Conservation (phyloP, 352 stramenopile species). For the Pythium utonaiense region DNA sequence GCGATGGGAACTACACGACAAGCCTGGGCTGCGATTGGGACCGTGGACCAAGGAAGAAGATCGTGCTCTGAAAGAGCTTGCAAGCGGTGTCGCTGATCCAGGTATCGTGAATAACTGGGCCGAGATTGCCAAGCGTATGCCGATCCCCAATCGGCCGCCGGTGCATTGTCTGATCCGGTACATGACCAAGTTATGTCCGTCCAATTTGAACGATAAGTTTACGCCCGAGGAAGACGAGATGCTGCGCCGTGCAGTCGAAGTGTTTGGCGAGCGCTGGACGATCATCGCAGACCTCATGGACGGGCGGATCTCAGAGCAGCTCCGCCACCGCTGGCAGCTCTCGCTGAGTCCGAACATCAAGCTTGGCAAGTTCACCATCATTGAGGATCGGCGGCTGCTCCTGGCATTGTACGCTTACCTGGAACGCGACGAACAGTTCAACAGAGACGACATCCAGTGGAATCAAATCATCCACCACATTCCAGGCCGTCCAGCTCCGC, state of each 20-base stretch:
- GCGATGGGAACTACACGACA: slow-evolving; percentile 71
- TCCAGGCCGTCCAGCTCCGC: slow-evolving; percentile 43
- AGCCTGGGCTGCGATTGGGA: slow-evolving; percentile 35
- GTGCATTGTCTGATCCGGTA: slow-evolving; percentile 31
- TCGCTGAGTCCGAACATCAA: slow-evolving; percentile 58
- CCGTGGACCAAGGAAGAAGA: slow-evolving; percentile 31
- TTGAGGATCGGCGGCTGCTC: slow-evolving; percentile 65
- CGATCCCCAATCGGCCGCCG: slow-evolving; percentile 16
- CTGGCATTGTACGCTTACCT: slow-evolving; percentile 57
- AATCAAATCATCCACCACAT: slow-evolving; percentile 65
- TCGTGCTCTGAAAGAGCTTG: slow-evolving; percentile 14
- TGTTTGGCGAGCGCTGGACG: slow-evolving; percentile 80
- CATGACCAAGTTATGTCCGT: slow-evolving; percentile 26
- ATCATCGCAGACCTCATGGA: slow-evolving; percentile 77
- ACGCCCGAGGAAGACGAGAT: slow-evolving; percentile 28
- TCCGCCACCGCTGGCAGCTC: slow-evolving; percentile 73
- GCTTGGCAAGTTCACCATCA: slow-evolving; percentile 67
- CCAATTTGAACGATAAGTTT: slow-evolving; percentile 28
- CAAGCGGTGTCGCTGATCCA: slow-evolving; percentile 13
- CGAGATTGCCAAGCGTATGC: slow-evolving; percentile 25
- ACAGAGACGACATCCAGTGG: slow-evolving; percentile 48
- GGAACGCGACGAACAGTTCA: slow-evolving; percentile 36
- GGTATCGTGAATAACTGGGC: slow-evolving; percentile 22
- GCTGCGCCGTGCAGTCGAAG: slow-evolving; percentile 27
- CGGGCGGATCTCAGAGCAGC: slow-evolving; percentile 63